Conservation (phyloP, 768 basidiomycete genomes). For the Tulasnella sp. region DNA sequence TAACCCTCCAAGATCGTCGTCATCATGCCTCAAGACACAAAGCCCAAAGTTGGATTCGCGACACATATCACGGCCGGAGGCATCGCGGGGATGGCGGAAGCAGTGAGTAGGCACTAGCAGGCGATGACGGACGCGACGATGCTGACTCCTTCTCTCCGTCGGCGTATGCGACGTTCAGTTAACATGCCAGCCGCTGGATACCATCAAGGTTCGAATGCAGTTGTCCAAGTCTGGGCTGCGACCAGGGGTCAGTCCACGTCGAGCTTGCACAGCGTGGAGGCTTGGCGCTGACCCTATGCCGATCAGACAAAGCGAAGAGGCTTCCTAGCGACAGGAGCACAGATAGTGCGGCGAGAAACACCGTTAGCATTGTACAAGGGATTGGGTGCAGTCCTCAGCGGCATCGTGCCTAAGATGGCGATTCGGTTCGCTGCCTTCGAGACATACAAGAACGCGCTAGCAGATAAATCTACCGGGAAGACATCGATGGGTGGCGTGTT, state of each 20-base stretch:
- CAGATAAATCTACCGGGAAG: slow-evolving; percentile 65
- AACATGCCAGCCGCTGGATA: slow-evolving; percentile 88
- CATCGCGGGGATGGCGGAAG: slow-evolving; percentile 87
- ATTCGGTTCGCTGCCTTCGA: slow-evolving; percentile 98
- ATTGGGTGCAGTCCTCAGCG: slow-evolving; percentile 88
- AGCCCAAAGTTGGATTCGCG: slow-evolving; percentile 56
- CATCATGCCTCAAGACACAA: too few species aligned
- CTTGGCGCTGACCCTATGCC: not conserved
- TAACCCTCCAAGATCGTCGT: not conserved
- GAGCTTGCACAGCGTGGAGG: not conserved
- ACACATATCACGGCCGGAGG: slow-evolving; percentile 93
- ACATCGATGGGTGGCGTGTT: slow-evolving; percentile 75
- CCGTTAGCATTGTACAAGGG: slow-evolving; percentile 96
- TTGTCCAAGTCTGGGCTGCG: slow-evolving; percentile 67
- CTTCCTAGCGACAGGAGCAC: slow-evolving; percentile 80
- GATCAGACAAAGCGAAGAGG: slow-evolving; percentile 80
- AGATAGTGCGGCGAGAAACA: slow-evolving; percentile 84
- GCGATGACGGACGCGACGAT: slow-evolving; percentile 13
- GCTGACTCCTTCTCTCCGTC: not conserved
- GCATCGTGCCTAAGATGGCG: slow-evolving; percentile 99
- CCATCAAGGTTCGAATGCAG: slow-evolving; percentile 99
- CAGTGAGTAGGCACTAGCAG: slow-evolving; percentile 44
- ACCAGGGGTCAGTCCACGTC: slow-evolving; percentile 60
- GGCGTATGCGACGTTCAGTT: slow-evolving; percentile 34
- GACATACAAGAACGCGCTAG: slow-evolving; percentile 76